Conservation (phyloP, 2,329 filamentous ascomycete species). For the Sarocladium kiliense region DNA sequence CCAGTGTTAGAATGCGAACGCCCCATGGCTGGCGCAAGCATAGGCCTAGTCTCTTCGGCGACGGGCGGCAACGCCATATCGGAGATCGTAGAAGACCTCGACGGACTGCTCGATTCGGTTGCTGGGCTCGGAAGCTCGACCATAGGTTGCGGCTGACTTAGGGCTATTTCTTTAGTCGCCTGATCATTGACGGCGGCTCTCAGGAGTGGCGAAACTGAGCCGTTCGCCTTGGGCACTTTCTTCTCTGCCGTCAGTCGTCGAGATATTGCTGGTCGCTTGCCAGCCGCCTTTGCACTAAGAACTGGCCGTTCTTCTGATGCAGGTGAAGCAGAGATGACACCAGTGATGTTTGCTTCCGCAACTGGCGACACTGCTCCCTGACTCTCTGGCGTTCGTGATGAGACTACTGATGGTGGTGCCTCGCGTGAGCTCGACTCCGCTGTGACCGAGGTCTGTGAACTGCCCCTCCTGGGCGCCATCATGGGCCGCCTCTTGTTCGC, state of each 20-base stretch:
- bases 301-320: background rate
- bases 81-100: background rate
- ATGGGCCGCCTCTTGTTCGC: constrained; percentile 40
- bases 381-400: constrained; percentile 7
- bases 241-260: constrained; percentile 14
- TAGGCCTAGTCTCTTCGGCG: background rate
- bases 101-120: background rate
- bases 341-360: background rate
- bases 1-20: constrained; percentile 28
- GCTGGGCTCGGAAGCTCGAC: constrained; percentile 16
- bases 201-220: background rate
- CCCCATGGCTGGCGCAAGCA: constrained; percentile 17
- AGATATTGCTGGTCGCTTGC: constrained; percentile 37
- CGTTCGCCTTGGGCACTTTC: constrained; percentile 12
- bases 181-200: background rate
- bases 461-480: constrained; percentile 36
- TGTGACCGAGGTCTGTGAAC: constrained; percentile 39
- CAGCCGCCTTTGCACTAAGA: constrained; percentile 41
- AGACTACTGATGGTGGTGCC: constrained; percentile 17
- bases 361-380: background rate
- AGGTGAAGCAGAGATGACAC: background rate
- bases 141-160: constrained; percentile 20
- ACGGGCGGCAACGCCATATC: background rate
- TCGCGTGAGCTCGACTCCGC: constrained; percentile 29
- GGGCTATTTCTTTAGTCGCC: background rate